Evolutionary conservation across 2,329 filamentous ascomycete genomes (phyloP).

Genomic region (Akanthomyces muscarius): DNA sequence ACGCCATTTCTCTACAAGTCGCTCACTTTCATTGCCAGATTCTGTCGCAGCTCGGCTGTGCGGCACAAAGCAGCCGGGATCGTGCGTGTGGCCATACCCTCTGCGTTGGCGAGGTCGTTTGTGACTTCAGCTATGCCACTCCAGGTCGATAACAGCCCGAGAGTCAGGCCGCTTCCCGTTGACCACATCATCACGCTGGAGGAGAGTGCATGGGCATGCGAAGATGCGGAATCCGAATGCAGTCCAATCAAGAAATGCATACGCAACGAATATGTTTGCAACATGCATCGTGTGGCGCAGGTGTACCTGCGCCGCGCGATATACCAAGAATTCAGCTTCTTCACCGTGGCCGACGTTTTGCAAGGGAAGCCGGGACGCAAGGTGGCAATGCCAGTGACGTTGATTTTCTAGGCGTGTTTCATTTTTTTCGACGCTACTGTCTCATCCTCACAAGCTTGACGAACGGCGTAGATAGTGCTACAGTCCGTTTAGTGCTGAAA

Average conservation of each 20-base stretch:
- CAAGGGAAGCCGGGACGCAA: neutral
- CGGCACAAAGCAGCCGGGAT: neutral
- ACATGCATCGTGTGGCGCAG: neutral
- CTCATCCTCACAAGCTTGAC: no score
- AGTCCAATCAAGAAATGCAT: neutral
- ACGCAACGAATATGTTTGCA: neutral
- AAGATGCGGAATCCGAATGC: neutral
- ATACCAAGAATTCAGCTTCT: neutral
- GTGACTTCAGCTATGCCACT: neutral
- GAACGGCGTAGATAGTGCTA: no score
- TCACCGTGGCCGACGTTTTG: neutral
- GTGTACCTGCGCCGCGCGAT: neutral
- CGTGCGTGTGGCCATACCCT: neutral
- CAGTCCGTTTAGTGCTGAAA: no score
- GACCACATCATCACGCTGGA: neutral
- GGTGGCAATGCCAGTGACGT: neutral
- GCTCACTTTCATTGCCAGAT: neutral
- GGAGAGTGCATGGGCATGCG: neutral
- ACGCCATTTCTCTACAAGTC: neutral
- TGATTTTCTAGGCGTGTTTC: neutral
- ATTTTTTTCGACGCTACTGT: no score
- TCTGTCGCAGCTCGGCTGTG: neutral
- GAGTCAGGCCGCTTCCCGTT: neutral
- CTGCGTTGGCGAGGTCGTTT: neutral
- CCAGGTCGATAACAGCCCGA: neutral